Evolutionary conservation across 2,329 filamentous ascomycete genomes (phyloP).

Genomic region (Penicillium sp.): DNA sequence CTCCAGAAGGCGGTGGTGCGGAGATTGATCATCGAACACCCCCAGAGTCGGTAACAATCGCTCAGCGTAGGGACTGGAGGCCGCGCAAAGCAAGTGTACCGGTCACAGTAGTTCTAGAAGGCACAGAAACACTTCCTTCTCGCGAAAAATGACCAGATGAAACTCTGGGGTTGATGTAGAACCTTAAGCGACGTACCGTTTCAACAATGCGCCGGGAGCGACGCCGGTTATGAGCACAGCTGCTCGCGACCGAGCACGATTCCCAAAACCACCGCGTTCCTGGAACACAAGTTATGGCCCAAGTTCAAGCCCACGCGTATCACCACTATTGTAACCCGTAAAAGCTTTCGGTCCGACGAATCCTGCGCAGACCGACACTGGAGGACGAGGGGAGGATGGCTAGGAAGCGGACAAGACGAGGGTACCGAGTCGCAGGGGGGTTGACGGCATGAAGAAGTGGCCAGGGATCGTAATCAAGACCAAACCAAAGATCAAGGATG

Average conservation of each 20-base stretch:
- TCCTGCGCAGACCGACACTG: slow-evolving; percentile 23
- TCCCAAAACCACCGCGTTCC: slow-evolving; percentile 30
- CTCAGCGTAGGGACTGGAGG: slow-evolving; percentile 20
- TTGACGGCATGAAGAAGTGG: slow-evolving; percentile 34
- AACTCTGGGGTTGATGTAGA: slow-evolving; percentile 13
- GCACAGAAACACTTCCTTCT: background rate
- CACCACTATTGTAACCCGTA: slow-evolving; percentile 9
- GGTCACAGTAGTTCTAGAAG: slow-evolving; percentile 1
- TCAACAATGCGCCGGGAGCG: slow-evolving; percentile 40
- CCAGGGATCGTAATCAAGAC: slow-evolving; percentile 12
- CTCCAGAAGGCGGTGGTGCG: slow-evolving; percentile 40
- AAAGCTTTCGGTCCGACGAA: slow-evolving; percentile 17
- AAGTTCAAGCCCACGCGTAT: slow-evolving; percentile 16
- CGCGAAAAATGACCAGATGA: slow-evolving; percentile 3
- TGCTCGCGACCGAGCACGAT: slow-evolving; percentile 38
- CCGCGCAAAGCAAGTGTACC: slow-evolving; percentile 24
- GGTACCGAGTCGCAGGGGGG: slow-evolving; percentile 32
- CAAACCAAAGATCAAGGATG: slow-evolving; percentile 16
- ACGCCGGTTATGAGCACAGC: slow-evolving; percentile 31
- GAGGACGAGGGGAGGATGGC: slow-evolving; percentile 29
- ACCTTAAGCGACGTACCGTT: slow-evolving; percentile 36
- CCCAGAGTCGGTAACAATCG: slow-evolving; percentile 31
- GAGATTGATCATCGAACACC: slow-evolving; percentile 39
- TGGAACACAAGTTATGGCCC: slow-evolving; percentile 5
- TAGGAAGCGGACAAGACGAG: slow-evolving; percentile 38